A percentile compares a stretch with the other conserved stretches of the same genome.
phyloP scores from a whole-genome alignment of 441 rosid genomes.

The Flueggea neowawraea region DNA sequence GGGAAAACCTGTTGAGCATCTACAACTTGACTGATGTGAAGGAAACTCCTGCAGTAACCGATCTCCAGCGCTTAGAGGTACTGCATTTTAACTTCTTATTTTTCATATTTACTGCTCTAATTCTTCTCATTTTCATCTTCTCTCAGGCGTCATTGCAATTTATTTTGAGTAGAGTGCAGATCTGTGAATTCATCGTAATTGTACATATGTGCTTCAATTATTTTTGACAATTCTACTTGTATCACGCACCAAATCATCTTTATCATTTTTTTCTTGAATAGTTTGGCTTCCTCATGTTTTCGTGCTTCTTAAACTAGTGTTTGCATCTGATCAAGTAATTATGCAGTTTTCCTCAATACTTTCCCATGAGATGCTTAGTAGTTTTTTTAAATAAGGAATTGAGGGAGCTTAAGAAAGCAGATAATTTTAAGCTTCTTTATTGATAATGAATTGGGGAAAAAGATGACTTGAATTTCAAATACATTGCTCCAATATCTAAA shows the following conservation, averaged over 20 bases:
- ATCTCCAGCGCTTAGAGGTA: conserved; percentile 96
- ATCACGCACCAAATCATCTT: no score
- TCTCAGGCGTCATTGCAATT: no score
- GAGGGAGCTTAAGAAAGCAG: background rate
- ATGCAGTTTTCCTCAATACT: no score
- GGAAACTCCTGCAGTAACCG: conserved; percentile 72
- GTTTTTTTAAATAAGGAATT: background rate
- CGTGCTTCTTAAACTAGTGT: no score
- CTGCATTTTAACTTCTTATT: background rate
- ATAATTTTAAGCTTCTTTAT: background rate
- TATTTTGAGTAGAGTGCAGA: no score
- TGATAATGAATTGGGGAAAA: background rate
- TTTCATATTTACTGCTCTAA: background rate
- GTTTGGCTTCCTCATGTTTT: no score
- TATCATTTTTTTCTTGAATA: no score
- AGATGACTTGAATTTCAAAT: background rate
- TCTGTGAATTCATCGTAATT: no score
- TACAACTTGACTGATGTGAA: conserved; percentile 70
- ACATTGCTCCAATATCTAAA: background rate
- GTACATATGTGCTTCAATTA: no score
- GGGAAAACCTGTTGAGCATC: conserved; percentile 62
- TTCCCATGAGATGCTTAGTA: background rate
- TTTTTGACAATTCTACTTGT: no score
- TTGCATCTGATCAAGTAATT: no score
- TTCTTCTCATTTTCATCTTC: background rate